Evolutionary conservation across 129 eudicot genomes (phyloP).

Genomic region (Flaveria linearis): DNA sequence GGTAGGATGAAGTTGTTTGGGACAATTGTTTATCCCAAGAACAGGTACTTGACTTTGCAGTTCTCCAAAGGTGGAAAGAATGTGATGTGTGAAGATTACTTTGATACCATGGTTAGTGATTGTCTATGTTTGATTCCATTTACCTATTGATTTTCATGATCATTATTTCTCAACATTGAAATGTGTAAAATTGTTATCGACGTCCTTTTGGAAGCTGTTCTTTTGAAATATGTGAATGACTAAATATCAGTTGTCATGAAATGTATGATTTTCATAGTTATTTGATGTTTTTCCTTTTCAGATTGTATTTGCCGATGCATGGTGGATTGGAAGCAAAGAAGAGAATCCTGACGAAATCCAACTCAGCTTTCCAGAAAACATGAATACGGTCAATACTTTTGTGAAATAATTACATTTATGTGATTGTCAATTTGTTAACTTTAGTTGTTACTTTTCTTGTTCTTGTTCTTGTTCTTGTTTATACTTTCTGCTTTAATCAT

Average conservation of each 20-base stretch:
- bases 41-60: conserved; percentile 88
- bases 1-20: conserved; percentile 93
- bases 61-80: conserved; percentile 94
- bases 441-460: conserved; percentile 1
- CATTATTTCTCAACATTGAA: not conserved
- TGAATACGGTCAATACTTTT: conserved; percentile 50
- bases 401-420: conserved; percentile 6
- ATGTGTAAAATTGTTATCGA: conserved; percentile 7
- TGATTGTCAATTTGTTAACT: not conserved
- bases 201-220: conserved; percentile 7
- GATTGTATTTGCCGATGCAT: conserved; percentile 93
- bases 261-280: not conserved
- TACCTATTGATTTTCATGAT: not conserved
- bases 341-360: conserved; percentile 83
- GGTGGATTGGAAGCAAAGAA: conserved; percentile 91
- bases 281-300: conserved; percentile 30
- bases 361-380: conserved; percentile 75
- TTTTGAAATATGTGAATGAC: not conserved
- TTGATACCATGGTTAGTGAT: conserved; percentile 79
- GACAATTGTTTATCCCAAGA: conserved; percentile 81
- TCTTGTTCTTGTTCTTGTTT: not conserved
- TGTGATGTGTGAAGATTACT: conserved; percentile 90
- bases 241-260: not conserved
- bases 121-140: not conserved
- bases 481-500: not conserved